Evolutionary conservation across 2,329 filamentous ascomycete species (phyloP).

Genomic region (Colletotrichum karsti): DNA sequence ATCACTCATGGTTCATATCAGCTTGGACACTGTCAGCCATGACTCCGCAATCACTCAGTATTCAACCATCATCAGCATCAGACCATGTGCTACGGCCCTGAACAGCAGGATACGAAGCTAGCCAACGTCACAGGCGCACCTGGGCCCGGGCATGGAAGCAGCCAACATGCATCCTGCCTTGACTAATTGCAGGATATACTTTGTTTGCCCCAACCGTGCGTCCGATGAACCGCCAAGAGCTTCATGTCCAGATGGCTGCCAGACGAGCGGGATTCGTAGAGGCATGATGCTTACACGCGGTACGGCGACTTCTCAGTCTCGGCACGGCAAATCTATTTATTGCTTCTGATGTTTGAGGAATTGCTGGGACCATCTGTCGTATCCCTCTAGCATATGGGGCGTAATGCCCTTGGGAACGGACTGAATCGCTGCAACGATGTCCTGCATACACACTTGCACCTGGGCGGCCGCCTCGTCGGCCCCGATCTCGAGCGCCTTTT

Average conservation of each 20-base stretch:
- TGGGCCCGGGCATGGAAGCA: too few species aligned
- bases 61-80: not conserved
- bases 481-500: constrained; percentile 38
- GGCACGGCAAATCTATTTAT: not conserved
- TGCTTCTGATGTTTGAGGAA: constrained; percentile 25
- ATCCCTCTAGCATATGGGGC: constrained; percentile 63
- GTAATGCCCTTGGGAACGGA: constrained; percentile 67
- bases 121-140: not conserved
- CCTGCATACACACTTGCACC: constrained; percentile 45
- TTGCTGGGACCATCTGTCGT: constrained; percentile 62
- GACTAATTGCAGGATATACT: too few species aligned
- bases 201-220: constrained; percentile 1
- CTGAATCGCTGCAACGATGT: constrained; percentile 53
- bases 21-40: not conserved
- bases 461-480: not conserved
- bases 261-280: not conserved
- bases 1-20: not conserved
- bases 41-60: not conserved
- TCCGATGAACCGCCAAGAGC: not conserved
- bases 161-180: too few species aligned
- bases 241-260: not conserved
- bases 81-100: not conserved
- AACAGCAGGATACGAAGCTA: not conserved
- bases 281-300: not conserved
- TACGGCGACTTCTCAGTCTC: not conserved